phyloP scores from a whole-genome alignment of 1,284 basidiomycete species.

The Melampsora americana region DNA sequence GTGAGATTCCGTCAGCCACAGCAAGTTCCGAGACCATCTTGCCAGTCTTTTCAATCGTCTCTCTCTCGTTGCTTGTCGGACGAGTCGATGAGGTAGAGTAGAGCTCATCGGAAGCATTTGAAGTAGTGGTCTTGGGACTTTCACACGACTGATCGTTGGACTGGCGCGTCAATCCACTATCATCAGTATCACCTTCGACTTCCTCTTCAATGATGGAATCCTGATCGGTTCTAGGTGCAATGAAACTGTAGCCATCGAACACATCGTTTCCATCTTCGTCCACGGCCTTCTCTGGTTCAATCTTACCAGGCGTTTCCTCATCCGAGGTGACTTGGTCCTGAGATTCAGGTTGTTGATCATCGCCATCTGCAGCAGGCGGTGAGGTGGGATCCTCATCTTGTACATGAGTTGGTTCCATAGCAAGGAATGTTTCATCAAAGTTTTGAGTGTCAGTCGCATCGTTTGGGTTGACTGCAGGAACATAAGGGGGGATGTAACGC shows the following conservation, averaged over 20 bases:
- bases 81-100: background rate
- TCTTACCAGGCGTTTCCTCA: constrained; percentile 10
- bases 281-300: constrained; percentile 24
- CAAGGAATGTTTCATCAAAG: constrained; percentile 94
- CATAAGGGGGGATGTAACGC: constrained; percentile 95
- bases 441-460: constrained; percentile 95
- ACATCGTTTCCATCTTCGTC: constrained; percentile 52
- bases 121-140: constrained; percentile 31
- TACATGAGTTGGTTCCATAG: constrained; percentile 59
- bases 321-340: constrained; percentile 59
- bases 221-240: constrained; percentile 60
- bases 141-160: constrained; percentile 46
- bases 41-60: background rate
- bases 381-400: constrained; percentile 60
- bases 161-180: constrained; percentile 56
- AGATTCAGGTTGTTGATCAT: constrained; percentile 64
- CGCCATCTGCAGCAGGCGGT: constrained; percentile 60
- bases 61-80: background rate
- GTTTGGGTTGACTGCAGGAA: constrained; percentile 84
- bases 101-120: constrained; percentile 52
- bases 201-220: constrained; percentile 72
- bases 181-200: constrained; percentile 61
- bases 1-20: too few relatives aligned
- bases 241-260: constrained; percentile 84
- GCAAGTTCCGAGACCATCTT: too few relatives aligned